phyloP scores from a whole-genome alignment of 2,329 filamentous ascomycete species.

The Colletotrichum musae region DNA sequence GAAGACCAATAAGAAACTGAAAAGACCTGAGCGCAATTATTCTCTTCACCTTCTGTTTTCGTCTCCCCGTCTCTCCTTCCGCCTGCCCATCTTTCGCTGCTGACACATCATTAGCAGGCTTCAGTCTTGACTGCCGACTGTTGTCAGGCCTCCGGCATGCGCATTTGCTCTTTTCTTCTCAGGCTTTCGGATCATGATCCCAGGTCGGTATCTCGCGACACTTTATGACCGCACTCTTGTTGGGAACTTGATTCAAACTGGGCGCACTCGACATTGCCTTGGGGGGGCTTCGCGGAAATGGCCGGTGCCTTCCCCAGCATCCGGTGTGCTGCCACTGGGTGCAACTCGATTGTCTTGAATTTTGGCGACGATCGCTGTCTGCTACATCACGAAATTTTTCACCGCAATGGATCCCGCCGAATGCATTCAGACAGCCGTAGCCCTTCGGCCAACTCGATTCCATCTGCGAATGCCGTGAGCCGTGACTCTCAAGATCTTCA shows the following conservation, averaged over 20 bases:
- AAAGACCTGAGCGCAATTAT: constrained; percentile 77
- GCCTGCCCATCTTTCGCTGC: background rate
- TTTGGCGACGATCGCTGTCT: background rate
- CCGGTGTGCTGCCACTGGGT: background rate
- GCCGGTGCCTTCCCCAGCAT: background rate
- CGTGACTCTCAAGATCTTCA: background rate
- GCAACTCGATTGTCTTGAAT: constrained; percentile 6
- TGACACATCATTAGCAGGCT: background rate
- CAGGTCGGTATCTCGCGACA: background rate
- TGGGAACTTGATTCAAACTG: background rate
- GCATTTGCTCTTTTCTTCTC: constrained; percentile 4
- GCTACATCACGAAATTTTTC: background rate
- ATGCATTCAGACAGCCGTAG: background rate
- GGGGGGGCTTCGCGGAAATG: background rate
- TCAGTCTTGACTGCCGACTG: background rate
- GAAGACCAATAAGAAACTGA: constrained; percentile 74
- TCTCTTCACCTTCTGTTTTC: constrained; percentile 9
- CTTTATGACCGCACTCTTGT: background rate
- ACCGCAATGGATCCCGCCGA: background rate
- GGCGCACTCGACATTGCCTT: too few relatives aligned
- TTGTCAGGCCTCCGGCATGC: constrained; percentile 6
- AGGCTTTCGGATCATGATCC: constrained; percentile 18
- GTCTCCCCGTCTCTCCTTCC: constrained; percentile 10
- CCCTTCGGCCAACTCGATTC: background rate
- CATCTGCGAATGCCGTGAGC: background rate